Evolutionary conservation across 164 flowering plant species (phyloP), one percentile per base, ranked within the genome.

Genomic region (Vitis riparia): DNA sequence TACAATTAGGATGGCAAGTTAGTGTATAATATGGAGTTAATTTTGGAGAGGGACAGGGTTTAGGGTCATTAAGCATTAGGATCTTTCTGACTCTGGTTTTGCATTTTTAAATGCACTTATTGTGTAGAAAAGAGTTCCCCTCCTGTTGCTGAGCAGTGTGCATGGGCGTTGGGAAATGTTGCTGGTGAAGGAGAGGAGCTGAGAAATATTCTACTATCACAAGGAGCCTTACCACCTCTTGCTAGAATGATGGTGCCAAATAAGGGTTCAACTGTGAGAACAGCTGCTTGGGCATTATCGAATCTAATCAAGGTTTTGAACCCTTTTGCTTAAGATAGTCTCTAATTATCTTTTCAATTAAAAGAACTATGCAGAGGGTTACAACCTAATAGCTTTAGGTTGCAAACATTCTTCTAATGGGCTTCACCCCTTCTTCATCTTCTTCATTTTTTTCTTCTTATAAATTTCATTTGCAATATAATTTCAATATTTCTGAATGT

Each of bases 111-210:
- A 66, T 71, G 48, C 27, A 62, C 55, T 50, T 70, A 11, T 64
- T 72, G 27, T 79, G 78, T 74, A 93, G 99, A 93, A 79, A 91
- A 89, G 84, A 93, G 97, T 76, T 90, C 98, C 65, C 73, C 76
- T 69, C 88, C 85, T 79, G 97, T 95, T 63, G 97, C 99, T 29
- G 99, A 95, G 89, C 99, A 95, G 78, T 95, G 95, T 75, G 95
- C 99, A 59, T 95, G 99, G 99, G 99, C 99, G 55, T 71, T 93
- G 76, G 99, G 99, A 60, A 95, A 95, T 86, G 97, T 95, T 78
- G 97, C 99, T 51, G 98, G 98, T 76, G 99, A 95, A 89, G 97
- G 91, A 65, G 97, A 88, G 79, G 97, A 91, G 62, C 81, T 93
- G 68, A 89, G 98, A 81, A 84, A 81, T 77, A 69, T 88, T 77